Percentiles rank a stretch among this genome's conserved stretches.
Evolutionary conservation across 1,284 basidiomycete species (phyloP).

Genomic region (Pterula multifida): DNA sequence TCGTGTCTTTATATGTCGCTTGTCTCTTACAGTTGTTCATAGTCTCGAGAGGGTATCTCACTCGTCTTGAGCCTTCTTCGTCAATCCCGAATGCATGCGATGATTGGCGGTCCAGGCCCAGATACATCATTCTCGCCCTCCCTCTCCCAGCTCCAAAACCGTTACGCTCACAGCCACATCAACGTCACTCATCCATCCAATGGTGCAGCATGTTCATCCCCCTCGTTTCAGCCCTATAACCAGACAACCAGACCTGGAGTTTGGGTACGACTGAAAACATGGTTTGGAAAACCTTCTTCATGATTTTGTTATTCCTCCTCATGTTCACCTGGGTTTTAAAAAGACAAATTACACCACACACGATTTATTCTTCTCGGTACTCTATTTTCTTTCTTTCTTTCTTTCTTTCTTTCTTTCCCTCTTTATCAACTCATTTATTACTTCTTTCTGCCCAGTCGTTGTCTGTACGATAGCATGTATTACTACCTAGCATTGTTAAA

Average conservation of each 20-base stretch:
- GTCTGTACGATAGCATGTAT: neutral
- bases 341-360: neutral
- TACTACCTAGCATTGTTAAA: neutral
- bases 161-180: slow-evolving; percentile 1
- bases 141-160: neutral
- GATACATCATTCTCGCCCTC: slow-evolving; percentile 4
- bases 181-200: neutral
- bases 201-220: neutral
- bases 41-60: slow-evolving; percentile 77
- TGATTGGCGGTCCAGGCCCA: slow-evolving; percentile 35
- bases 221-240: neutral
- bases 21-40: slow-evolving; percentile 12
- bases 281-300: neutral
- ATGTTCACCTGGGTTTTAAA: too few species aligned
- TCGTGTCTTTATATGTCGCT: slow-evolving; percentile 3
- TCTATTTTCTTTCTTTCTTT: neutral
- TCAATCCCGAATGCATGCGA: slow-evolving; percentile 60
- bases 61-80: slow-evolving; percentile 62
- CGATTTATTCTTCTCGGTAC: neutral
- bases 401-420: neutral
- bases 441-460: too few species aligned
- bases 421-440: neutral
- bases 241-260: neutral
- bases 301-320: neutral
- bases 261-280: neutral